Conservation (phyloP, 805 yeast genomes). For the Saccharomycopsis vini region DNA sequence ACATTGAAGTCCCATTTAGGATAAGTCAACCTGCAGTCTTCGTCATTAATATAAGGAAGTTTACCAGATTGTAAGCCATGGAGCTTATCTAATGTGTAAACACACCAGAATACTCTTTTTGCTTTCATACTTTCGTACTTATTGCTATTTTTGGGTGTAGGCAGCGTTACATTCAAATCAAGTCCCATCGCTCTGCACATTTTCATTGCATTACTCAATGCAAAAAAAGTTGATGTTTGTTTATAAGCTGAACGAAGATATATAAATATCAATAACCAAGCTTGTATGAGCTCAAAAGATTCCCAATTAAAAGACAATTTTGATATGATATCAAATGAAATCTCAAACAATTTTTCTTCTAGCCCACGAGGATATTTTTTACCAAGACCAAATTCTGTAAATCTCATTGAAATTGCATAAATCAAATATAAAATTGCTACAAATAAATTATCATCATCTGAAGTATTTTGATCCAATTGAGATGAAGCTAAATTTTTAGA, state of each 20-base stretch:
- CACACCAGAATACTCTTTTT: conserved; percentile 45
- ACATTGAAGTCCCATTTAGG: conserved; percentile 1
- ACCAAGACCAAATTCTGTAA: conserved; percentile 28
- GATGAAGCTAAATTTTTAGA: background rate
- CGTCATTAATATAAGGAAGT: background rate
- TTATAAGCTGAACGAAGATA: conserved; percentile 37
- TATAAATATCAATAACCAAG: conserved; percentile 38
- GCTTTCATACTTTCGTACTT: conserved; percentile 36
- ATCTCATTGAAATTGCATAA: conserved; percentile 43
- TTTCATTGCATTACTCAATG: conserved; percentile 34
- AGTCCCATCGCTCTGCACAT: conserved; percentile 39
- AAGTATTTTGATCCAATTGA: conserved; percentile 24
- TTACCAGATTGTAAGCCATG: conserved; percentile 23
- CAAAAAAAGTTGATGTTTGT: conserved; percentile 35
- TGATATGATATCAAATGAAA: conserved; percentile 30
- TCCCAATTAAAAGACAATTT: conserved; percentile 43
- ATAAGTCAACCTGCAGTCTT: background rate
- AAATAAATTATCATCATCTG: conserved; percentile 28
- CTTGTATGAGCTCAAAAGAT: conserved; percentile 40
- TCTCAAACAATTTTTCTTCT: conserved; percentile 37
- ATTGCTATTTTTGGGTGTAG: background rate
- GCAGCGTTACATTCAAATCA: conserved; percentile 17
- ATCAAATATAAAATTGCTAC: conserved; percentile 42
- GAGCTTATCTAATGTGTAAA: conserved; percentile 45
- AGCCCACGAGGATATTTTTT: conserved; percentile 16